phyloP scores from a whole-genome alignment of 306 rosid genomes.

The Inga leiocalycina region DNA sequence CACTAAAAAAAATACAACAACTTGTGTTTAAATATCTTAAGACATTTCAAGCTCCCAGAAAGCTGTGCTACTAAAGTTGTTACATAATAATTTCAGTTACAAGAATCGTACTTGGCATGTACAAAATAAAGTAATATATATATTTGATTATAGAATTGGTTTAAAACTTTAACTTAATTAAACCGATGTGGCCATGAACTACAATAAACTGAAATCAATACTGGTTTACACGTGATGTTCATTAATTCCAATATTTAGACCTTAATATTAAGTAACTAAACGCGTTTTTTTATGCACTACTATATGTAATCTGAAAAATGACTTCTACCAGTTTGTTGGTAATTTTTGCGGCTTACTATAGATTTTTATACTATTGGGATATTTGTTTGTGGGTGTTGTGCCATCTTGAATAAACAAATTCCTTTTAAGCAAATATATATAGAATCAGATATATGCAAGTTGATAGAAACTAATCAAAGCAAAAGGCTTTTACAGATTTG shows the following conservation, averaged over 20 bases:
- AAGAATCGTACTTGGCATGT: background rate
- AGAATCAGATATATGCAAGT: background rate
- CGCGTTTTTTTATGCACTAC: background rate
- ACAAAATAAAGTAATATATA: background rate
- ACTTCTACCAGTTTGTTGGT: background rate
- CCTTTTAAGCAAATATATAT: background rate
- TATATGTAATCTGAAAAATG: background rate
- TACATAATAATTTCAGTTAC: slow-evolving; percentile 20
- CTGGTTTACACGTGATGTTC: slow-evolving; percentile 24
- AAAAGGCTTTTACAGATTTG: slow-evolving; percentile 1
- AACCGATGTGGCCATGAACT: slow-evolving; percentile 3
- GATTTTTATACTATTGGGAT: background rate
- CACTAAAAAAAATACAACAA: background rate
- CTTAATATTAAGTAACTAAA: background rate
- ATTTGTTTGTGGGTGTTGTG: background rate
- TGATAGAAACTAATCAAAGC: background rate
- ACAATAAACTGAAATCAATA: slow-evolving; percentile 11
- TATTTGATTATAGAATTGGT: background rate
- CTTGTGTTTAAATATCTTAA: background rate
- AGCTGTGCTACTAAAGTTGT: slow-evolving; percentile 8
- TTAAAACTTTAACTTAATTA: background rate
- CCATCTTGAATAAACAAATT: background rate
- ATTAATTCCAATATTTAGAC: background rate
- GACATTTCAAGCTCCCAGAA: slow-evolving; percentile 3
- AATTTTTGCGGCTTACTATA: background rate